These are phyloP conservation scores for Trametes villosa DNA, from an alignment of 768 basidiomycete species.

Conservation along the genomic window DNA sequence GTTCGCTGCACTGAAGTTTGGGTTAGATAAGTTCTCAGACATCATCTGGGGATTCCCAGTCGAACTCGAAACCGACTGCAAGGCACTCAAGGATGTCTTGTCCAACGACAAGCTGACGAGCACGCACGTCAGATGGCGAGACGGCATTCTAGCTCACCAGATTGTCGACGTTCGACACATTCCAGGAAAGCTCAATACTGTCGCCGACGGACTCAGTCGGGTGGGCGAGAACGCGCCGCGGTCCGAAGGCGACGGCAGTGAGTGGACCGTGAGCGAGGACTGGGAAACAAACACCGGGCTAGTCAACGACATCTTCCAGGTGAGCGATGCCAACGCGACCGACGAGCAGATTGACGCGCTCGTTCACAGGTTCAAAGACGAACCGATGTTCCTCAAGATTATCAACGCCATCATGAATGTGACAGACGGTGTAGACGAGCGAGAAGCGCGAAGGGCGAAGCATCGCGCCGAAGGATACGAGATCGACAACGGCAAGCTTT, in stretches of 20 bases:
- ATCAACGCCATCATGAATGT: conserved; percentile 5
- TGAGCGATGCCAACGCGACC: background rate
- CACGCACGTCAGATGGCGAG: conserved; percentile 41
- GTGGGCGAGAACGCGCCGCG: conserved; percentile 17
- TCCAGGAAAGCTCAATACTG: conserved; percentile 28
- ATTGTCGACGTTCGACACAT: conserved; percentile 30
- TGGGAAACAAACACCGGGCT: conserved; percentile 30
- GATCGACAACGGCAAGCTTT: conserved; percentile 23
- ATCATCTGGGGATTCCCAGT: conserved; percentile 33
- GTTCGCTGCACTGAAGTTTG: conserved; percentile 42
- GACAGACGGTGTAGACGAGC: background rate
- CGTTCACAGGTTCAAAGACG: background rate
- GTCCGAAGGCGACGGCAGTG: conserved; percentile 15
- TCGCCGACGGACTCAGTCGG: conserved; percentile 33
- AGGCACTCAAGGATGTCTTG: conserved; percentile 39
- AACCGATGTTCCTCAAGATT: conserved; percentile 16
- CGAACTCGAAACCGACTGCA: conserved; percentile 43
- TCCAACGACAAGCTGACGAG: conserved; percentile 33
- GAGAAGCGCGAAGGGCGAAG: background rate
- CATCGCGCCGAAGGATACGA: conserved; percentile 8
- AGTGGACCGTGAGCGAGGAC: conserved; percentile 34
- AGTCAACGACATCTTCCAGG: conserved; percentile 18
- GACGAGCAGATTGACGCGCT: background rate
- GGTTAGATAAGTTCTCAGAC: conserved; percentile 26
- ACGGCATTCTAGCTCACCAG: conserved; percentile 35